Evolutionary conservation across 2,329 filamentous ascomycete species (phyloP), one percentile per base, ranked within the genome.

Genomic region (Monosporascus ibericus): DNA sequence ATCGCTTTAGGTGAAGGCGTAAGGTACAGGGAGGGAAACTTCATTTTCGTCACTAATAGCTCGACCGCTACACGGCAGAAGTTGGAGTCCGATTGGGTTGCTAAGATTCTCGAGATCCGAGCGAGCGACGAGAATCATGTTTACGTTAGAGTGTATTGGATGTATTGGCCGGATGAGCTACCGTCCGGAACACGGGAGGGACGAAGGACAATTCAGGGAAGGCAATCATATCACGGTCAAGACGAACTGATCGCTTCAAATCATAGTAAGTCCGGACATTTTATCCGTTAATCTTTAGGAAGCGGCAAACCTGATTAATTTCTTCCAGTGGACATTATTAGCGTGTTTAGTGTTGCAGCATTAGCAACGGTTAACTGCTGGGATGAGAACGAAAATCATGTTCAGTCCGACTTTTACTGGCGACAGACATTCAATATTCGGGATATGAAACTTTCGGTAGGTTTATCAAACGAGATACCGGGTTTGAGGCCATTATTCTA

Each of bases 121-220:
- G 88, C 87, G 11, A 78, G 79, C 52, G 84, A 89, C 63, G 76
- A 82, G 54, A 79, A 86, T 54, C 84, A 92, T 64, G 88, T 92
- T 47, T 92, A 87, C 65, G 81, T 90, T n/a, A 77, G 88, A 38
- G 80, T 92, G 1, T 86, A 82, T 57, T 90, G 86, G 86, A 82
- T 88, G 73, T 89, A 90, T 66, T 84, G 84, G 72, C 87, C 87
- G 0, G 85, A 89, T 55, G 86, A 90, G 65, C 71, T 90, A 6
- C 81, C 81, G 0, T 60, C 68, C 0, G 80, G 81, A 37, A 81
- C 78, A 0, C 65, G 73, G 47, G 77, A 81, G 48, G 75, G 75
- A 30, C 79, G 73, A 63, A 79, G 71, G 55, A 61, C 60, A 2
- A 69, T 81, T 3, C 69, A 74, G 36, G 78, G 79, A 17, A 78